phyloP scores from a whole-genome alignment of 2,329 filamentous ascomycete genomes.

The Xylariaceae sp. region DNA sequence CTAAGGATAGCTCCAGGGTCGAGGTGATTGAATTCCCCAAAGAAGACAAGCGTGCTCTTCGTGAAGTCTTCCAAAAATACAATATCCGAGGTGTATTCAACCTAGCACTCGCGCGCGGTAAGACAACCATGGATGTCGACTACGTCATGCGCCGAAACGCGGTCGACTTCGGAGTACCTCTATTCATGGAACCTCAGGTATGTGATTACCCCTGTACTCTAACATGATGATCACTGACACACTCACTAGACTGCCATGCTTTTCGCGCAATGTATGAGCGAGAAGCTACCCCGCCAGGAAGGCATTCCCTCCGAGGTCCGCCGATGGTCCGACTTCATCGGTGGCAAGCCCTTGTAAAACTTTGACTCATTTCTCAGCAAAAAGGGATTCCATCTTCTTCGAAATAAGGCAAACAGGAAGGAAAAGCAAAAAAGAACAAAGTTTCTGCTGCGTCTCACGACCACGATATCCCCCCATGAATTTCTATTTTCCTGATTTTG shows the following conservation, averaged over 20 bases:
- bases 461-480: not conserved
- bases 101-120: slow-evolving; percentile 76
- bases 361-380: not conserved
- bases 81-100: slow-evolving; percentile 96
- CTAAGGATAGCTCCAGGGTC: slow-evolving; percentile 65
- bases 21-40: slow-evolving; percentile 96
- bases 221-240: slow-evolving; percentile 2
- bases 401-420: not conserved
- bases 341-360: slow-evolving; percentile 71
- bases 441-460: not conserved
- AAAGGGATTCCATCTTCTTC: too few relatives aligned
- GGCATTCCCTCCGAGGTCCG: slow-evolving; percentile 89
- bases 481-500: too few relatives aligned
- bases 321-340: slow-evolving; percentile 93
- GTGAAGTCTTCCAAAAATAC: slow-evolving; percentile 95
- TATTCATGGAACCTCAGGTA: slow-evolving; percentile 99
- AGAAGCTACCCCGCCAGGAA: slow-evolving; percentile 85
- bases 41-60: slow-evolving; percentile 88
- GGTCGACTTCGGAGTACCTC: slow-evolving; percentile 93
- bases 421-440: not conserved
- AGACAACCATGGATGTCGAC: slow-evolving; percentile 84
- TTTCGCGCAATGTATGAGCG: slow-evolving; percentile 94
- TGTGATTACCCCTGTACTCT: slow-evolving; percentile 29
- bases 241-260: slow-evolving; percentile 76
- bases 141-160: slow-evolving; percentile 98